Base-by-base conservation (phyloP, 345 rosid genomes). In the Cochlearia excelsa region DNA sequence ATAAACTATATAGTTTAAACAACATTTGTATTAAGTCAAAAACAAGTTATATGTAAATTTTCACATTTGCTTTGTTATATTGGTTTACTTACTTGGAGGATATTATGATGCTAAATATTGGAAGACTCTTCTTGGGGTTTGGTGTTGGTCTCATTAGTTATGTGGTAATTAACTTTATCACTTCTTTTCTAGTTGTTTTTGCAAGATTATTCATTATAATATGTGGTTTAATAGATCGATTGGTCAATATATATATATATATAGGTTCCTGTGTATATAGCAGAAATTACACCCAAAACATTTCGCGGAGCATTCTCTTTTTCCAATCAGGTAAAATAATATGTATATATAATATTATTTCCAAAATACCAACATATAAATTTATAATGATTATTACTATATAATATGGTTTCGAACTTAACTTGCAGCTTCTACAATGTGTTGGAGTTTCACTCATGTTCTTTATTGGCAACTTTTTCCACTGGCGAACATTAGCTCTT, bases 401-500 rank as follows among this genome's bases (percentile, higher is more conserved):
- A 16, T 16, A 16, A 16, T 16, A 16, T 16, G 23, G 23, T 16
- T 16, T 16, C 23, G 23, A 5, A 26, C 51, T 57, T 16, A 37
- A 11, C 27, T 31, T 55, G 54, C 74, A 82, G 84, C 74, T 82
- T 66, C 68, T 76, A 73, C 37, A 66, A 33, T 31, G 61, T 16
- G 40, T 56, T 42, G 87, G 87, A 2, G 2, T 71, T 37, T 71
- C 84, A 2, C 62, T 76, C 9, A 41, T 66, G 46, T 82, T 70
- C 66, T 59, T 76, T 9, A 38, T 70, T 3, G 87, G 84, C 40
- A 75, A 80, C 50, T 43, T 78, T 37, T 59, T 80, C 16, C 63
- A 63, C 7, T 82, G 87, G 87, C 79, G 81, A 26, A 75, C 68
- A 16, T 56, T 78, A 67, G 82, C 87, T 49, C 46, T 77, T 30